Evolutionary conservation across 2,329 filamentous ascomycete genomes (phyloP), one percentile per base, ranked within the genome.

Genomic region (Xylaria polymorpha): DNA sequence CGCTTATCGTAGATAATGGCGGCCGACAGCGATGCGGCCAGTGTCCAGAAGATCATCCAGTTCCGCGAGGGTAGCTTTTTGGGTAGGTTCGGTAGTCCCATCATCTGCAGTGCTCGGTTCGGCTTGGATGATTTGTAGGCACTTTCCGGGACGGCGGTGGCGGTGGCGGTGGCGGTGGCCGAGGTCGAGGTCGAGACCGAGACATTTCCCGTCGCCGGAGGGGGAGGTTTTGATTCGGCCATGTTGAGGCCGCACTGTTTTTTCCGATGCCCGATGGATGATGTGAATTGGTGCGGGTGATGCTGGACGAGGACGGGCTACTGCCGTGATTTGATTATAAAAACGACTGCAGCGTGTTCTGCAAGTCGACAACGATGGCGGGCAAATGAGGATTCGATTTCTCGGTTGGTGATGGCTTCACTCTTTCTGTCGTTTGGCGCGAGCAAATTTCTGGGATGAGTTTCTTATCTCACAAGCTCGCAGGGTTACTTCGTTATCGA

Each of bases 21-120:
- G 18, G 88, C 90, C 6, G 93, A 89, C 78, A 97, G 92, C 56
- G 92, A 88, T 62, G 91, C 91, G 12, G 91, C 91, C 64, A 98
- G 80, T 56, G 91, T 86, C 81, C 94, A 90, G 83, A 99, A 99
- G 77, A 99, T 98, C 82, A 96, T 89, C 96, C 96, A 99, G 80
- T 98, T 98, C 70, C 96, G 92, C 20, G 95, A 98, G 8, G 96
- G 96, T 20, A 99, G 89, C 81, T 90, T 94, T 75, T 90, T 87
- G 68, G 92, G 92, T 70, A 98, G 88, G 74, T 91, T 92, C 60
- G 95, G 95, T 67, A 99, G 84, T 66, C 95, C 95, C 83, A 96
- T 89, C 87, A 93, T 92, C 72, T 88, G 88, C 76, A 93, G 88
- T 63, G 90, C 92, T 51, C 91, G 91, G 81, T 95, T 95, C 59